Percentiles rank a stretch among this genome's conserved stretches.
Conservation (phyloP, 805 yeast genomes). For the Millerozyma miso region DNA sequence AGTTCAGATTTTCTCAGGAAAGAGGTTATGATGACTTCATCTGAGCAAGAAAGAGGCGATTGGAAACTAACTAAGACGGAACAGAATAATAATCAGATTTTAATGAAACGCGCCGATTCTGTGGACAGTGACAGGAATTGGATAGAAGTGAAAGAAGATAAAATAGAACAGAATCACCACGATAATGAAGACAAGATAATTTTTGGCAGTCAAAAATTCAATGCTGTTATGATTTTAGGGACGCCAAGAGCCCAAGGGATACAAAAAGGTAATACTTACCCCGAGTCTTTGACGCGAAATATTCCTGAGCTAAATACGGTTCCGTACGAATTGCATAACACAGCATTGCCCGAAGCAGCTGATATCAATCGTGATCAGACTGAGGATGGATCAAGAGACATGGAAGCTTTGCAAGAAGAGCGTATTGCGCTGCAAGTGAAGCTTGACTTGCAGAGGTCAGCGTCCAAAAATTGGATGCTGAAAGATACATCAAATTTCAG, state of each 20-base stretch:
- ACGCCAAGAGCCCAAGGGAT: not conserved
- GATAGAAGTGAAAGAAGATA: conserved; percentile 21
- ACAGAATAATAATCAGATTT: too few species aligned
- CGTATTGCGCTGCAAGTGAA: not conserved
- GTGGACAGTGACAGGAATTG: conserved; percentile 23
- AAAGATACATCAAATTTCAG: not conserved
- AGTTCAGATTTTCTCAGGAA: not conserved
- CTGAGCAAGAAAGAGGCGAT: not conserved
- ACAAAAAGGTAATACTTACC: too few species aligned
- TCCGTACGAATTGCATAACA: not conserved
- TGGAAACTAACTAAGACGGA: not conserved
- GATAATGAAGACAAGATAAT: not conserved
- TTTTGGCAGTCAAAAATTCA: not conserved
- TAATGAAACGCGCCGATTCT: not conserved
- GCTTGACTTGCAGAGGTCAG: not conserved
- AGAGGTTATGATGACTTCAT: not conserved
- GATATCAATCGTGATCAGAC: not conserved
- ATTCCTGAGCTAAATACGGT: not conserved
- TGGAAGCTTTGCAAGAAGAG: not conserved
- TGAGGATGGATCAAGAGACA: not conserved
- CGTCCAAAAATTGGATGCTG: not conserved
- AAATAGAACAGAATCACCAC: not conserved
- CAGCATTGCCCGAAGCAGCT: too few species aligned
- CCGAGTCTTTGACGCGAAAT: not conserved
- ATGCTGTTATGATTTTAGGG: not conserved